phyloP scores from a whole-genome alignment of 2,329 filamentous ascomycete species.

The Biscogniauxia marginata region DNA sequence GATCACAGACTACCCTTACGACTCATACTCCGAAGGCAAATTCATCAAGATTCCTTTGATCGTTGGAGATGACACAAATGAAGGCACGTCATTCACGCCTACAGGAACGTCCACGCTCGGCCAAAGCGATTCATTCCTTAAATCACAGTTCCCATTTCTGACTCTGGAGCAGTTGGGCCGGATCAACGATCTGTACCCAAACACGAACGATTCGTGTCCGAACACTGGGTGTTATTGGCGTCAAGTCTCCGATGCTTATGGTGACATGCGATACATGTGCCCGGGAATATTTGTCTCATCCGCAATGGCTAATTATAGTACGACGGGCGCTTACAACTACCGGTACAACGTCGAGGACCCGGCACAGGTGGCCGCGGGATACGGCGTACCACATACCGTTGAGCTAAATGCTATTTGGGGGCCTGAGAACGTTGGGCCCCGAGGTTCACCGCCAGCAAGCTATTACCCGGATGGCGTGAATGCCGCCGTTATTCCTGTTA shows the following conservation, averaged over 20 bases:
- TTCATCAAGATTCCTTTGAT: slow-evolving; percentile 56
- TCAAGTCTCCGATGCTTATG: slow-evolving; percentile 57
- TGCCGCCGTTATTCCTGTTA: slow-evolving; percentile 53
- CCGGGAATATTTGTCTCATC: slow-evolving; percentile 56
- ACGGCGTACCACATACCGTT: slow-evolving; percentile 65
- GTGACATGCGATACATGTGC: slow-evolving; percentile 65
- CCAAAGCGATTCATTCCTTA: slow-evolving; percentile 55
- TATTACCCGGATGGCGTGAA: slow-evolving; percentile 56
- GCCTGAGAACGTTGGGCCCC: slow-evolving; percentile 49
- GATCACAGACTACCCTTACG: slow-evolving; percentile 50
- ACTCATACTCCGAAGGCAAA: slow-evolving; percentile 44
- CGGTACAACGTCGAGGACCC: slow-evolving; percentile 67
- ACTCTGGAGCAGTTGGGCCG: slow-evolving; percentile 46
- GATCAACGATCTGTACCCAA: slow-evolving; percentile 58
- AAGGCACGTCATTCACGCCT: slow-evolving; percentile 62
- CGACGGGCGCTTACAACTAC: slow-evolving; percentile 61
- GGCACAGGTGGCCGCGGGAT: slow-evolving; percentile 47
- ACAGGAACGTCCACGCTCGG: slow-evolving; percentile 42
- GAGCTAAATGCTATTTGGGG: slow-evolving; percentile 70
- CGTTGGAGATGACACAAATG: slow-evolving; percentile 60
- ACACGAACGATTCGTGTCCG: slow-evolving; percentile 45
- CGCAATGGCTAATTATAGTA: slow-evolving; percentile 33
- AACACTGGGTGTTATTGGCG: slow-evolving; percentile 55
- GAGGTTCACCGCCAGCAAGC: slow-evolving; percentile 44
- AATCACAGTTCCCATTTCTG: slow-evolving; percentile 57